Base-by-base conservation (phyloP, 106 monocot species). In the Amphibolis antarctica region DNA sequence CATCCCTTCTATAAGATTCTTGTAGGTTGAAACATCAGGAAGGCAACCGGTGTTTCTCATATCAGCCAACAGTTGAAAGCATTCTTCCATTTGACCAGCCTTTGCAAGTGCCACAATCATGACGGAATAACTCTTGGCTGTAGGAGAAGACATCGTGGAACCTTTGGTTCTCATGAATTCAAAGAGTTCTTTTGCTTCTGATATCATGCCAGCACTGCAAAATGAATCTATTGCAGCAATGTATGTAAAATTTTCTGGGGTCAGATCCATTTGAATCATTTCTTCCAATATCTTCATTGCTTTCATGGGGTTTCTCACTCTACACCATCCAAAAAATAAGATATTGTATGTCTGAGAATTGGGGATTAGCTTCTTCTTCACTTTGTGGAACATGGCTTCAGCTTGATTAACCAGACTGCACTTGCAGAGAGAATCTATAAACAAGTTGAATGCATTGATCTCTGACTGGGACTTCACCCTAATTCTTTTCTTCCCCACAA, bases 241-340 rank as follows among this genome's bases (percentile, higher is more conserved):
- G 62, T 99, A 91, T 3, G 98, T 85, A 43, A 99, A 99, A 60
- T 75, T 91, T 50, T 99, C 98, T 1, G 91, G 91, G 26, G 74
- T 46, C 25, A 81, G 80, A 28, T 81, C 78, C 61, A 52, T 76
- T 23, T 71, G 59, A 36, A 99, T 69, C 98, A 99, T 99, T 81
- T 91, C 91, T 48, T 85, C 87, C 4, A 99, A 74, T 65, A 99
- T 72, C 55, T 83, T 77, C 85, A 99, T 99, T 7, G 88, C 98
- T 47, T 77, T 82, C 46, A 69, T 62, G 0, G 98, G 91, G 56
- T 91, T 75, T 47, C 77, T 69, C 14, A 83, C 81, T n/a, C 98
- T 71, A 57, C 98, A 99, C 91, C 98, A 99, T 31, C 98, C 91
- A 26, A 99, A 99, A 60, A 99, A 99, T 70, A 99, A 51, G 60